phyloP scores from a whole-genome alignment of 257 asterid genomes.

The Nicotiana otophora region DNA sequence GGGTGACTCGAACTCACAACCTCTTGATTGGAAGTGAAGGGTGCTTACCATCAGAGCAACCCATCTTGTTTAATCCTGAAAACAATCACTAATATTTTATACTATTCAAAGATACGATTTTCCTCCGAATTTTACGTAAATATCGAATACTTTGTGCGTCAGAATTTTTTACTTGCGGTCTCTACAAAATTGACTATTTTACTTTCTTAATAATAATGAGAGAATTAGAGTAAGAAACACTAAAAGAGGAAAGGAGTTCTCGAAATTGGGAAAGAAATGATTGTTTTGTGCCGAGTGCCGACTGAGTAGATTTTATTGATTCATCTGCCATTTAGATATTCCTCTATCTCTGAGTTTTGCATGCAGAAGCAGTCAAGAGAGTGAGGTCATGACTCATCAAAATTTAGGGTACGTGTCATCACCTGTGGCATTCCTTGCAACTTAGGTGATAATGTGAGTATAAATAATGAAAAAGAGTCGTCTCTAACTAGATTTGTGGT shows the following conservation, averaged over 20 bases:
- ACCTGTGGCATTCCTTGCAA: neutral
- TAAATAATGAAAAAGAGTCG: neutral
- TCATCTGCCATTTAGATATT: neutral
- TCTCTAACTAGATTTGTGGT: neutral
- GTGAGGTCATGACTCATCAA: neutral
- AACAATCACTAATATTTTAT: too few relatives aligned
- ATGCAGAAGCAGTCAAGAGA: too few relatives aligned
- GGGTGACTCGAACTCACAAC: too few relatives aligned
- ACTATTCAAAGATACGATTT: too few relatives aligned
- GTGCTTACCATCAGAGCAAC: too few relatives aligned
- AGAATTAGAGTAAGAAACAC: neutral
- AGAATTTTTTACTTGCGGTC: too few relatives aligned
- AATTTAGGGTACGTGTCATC: neutral
- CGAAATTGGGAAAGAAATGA: conserved; percentile 1
- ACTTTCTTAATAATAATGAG: too few relatives aligned
- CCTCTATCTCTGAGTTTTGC: neutral
- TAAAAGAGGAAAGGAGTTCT: neutral
- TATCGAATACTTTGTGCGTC: too few relatives aligned
- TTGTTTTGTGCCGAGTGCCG: neutral
- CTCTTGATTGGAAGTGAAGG: too few relatives aligned
- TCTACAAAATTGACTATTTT: too few relatives aligned
- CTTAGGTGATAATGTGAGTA: neutral
- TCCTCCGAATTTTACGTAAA: too few relatives aligned
- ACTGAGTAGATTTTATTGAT: neutral
- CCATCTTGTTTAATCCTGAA: too few relatives aligned